A percentile compares a stretch with the other conserved stretches of the same genome.
Evolutionary conservation across 73 alveolate species (phyloP).

Genomic region (Tetrahymena thermophila): DNA sequence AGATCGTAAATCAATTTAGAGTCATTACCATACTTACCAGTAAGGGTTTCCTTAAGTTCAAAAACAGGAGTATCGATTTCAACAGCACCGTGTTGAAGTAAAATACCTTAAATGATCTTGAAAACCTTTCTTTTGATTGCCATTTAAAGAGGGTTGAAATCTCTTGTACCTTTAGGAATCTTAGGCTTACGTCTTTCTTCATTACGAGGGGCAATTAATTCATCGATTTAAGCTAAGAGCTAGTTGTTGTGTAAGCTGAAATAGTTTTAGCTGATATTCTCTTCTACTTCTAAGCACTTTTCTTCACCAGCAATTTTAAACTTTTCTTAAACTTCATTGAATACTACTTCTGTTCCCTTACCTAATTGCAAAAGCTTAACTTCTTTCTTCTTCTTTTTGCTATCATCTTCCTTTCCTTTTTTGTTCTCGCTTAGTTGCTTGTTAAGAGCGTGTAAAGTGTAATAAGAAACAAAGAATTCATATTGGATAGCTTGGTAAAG

Average conservation of each 20-base stretch:
- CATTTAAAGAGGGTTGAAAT: conserved; percentile 81
- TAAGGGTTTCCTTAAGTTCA: conserved; percentile 57
- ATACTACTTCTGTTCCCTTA: neutral
- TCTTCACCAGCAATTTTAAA: neutral
- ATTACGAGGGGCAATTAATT: conserved; percentile 14
- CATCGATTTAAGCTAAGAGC: neutral
- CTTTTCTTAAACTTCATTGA: neutral
- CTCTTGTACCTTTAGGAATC: conserved; percentile 88
- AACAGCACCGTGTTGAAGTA: conserved; percentile 87
- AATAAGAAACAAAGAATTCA: neutral
- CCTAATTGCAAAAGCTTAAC: neutral
- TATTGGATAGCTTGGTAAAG: neutral
- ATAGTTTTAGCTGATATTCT: neutral
- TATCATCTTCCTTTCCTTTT: neutral
- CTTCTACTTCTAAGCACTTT: neutral
- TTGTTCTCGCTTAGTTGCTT: neutral
- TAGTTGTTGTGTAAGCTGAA: neutral
- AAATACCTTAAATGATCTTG: conserved; percentile 60
- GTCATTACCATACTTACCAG: conserved; percentile 93
- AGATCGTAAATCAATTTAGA: conserved; percentile 81
- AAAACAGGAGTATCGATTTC: conserved; percentile 96
- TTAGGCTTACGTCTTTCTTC: conserved; percentile 71
- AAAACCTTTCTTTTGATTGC: conserved; percentile 79
- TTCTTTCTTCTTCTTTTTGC: neutral
- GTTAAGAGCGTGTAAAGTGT: neutral